Evolutionary conservation across 2,329 filamentous ascomycete species (phyloP).

Genomic region (Arthroderma sp.): DNA sequence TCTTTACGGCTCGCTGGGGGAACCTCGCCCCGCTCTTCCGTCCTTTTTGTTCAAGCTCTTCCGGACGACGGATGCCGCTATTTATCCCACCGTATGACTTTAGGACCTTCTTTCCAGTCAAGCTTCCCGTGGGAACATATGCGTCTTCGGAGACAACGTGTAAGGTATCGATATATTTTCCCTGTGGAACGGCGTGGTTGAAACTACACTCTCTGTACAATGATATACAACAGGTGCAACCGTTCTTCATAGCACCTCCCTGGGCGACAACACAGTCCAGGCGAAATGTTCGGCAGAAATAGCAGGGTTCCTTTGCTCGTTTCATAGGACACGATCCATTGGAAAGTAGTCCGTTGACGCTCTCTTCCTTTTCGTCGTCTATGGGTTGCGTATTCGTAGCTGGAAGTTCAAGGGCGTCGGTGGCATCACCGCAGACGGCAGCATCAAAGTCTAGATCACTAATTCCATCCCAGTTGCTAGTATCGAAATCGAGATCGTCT

Average conservation of each 20-base stretch:
- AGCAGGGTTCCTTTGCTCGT: constrained; percentile 32
- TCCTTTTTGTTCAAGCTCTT: constrained; percentile 25
- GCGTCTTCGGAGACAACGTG: constrained; percentile 32
- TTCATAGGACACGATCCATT: constrained; percentile 31
- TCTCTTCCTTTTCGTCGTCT: no score
- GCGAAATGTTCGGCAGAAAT: constrained; percentile 34
- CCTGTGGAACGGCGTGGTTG: constrained; percentile 28
- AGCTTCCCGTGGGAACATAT: constrained; percentile 24
- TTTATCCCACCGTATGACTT: constrained; percentile 27
- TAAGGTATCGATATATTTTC: constrained; percentile 32
- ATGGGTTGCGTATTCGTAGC: no score
- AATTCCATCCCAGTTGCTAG: background rate
- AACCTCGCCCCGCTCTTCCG: constrained; percentile 64
- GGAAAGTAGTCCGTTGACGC: background rate
- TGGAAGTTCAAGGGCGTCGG: no score
- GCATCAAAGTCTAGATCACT: no score
- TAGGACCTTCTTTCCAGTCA: constrained; percentile 28
- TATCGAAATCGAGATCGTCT: constrained; percentile 1
- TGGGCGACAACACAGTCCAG: constrained; percentile 35
- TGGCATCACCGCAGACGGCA: no score
- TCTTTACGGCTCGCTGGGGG: constrained; percentile 63
- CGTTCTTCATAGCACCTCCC: constrained; percentile 30
- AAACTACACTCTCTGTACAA: constrained; percentile 37
- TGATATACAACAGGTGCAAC: constrained; percentile 36
- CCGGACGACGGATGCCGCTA: constrained; percentile 14